phyloP scores from a whole-genome alignment of 2,329 filamentous ascomycete genomes.

The Talaromyces sp. region DNA sequence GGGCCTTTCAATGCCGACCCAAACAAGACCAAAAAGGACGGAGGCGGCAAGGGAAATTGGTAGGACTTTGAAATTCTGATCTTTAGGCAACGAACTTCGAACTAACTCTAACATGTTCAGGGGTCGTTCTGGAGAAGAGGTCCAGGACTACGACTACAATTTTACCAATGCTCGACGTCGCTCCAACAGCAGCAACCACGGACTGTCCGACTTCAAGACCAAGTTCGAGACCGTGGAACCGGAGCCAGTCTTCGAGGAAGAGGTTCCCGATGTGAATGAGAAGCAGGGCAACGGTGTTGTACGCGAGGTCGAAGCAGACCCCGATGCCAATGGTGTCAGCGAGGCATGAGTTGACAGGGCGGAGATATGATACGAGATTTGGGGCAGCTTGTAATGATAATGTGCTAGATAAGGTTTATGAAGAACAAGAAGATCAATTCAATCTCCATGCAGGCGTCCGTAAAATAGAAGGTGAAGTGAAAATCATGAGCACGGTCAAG shows the following conservation, averaged over 20 bases:
- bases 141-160: slow-evolving; percentile 78
- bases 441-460: no score
- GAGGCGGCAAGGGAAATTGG: slow-evolving; percentile 91
- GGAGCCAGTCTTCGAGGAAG: slow-evolving; percentile 90
- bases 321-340: neutral
- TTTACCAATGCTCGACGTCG: slow-evolving; percentile 83
- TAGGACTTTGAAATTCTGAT: slow-evolving; percentile 46
- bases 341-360: slow-evolving; percentile 1
- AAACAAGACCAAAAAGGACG: slow-evolving; percentile 95
- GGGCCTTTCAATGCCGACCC: slow-evolving; percentile 79
- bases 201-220: slow-evolving; percentile 80
- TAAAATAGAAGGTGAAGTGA: no score
- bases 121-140: slow-evolving; percentile 79
- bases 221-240: slow-evolving; percentile 91
- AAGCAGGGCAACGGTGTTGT: slow-evolving; percentile 6
- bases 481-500: no score
- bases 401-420: neutral
- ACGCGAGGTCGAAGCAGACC: neutral
- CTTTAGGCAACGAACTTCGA: neutral
- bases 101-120: slow-evolving; percentile 45
- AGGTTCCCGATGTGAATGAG: slow-evolving; percentile 47
- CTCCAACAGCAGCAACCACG: slow-evolving; percentile 81
- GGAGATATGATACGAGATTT: neutral
- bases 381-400: neutral
- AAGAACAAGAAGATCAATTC: neutral